These are phyloP conservation scores for Coemansia sp. DNA, from an alignment of 192 early-diverging fungal species.

Conservation along the genomic window DNA sequence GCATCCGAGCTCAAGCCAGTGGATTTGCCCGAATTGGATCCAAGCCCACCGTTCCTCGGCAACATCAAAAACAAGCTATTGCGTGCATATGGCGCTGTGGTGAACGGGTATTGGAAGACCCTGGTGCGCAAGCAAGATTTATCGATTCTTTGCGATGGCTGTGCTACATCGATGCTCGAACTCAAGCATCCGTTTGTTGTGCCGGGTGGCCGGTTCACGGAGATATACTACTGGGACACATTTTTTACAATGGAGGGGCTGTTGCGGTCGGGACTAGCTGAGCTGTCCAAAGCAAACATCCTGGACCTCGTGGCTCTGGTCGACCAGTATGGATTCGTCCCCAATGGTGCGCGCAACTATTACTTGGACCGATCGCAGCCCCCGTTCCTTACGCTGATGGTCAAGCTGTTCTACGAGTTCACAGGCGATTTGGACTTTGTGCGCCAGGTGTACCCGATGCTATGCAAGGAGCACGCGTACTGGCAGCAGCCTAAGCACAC, in stretches of 20 bases:
- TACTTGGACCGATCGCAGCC: constrained; percentile 75
- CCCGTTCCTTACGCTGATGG: constrained; percentile 72
- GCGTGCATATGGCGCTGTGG: constrained; percentile 44
- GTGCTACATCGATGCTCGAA: constrained; percentile 58
- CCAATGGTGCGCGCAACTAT: constrained; percentile 74
- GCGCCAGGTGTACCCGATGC: constrained; percentile 51
- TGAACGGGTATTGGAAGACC: constrained; percentile 63
- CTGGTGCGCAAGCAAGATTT: constrained; percentile 60
- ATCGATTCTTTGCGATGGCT: constrained; percentile 56
- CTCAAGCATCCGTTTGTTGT: constrained; percentile 65
- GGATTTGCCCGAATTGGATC: constrained; percentile 34
- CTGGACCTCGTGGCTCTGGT: constrained; percentile 64
- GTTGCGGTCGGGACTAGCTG: constrained; percentile 55
- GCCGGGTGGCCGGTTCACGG: constrained; percentile 71
- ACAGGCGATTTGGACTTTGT: constrained; percentile 57
- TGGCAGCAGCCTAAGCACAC: constrained; percentile 58
- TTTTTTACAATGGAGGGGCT: constrained; percentile 70
- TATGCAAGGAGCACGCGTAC: constrained; percentile 63
- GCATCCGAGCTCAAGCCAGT: constrained; percentile 49
- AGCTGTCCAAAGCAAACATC: constrained; percentile 58
- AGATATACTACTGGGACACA: constrained; percentile 77
- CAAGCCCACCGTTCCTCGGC: constrained; percentile 48
- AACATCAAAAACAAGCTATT: constrained; percentile 52
- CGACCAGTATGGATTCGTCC: constrained; percentile 65
- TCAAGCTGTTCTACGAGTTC: constrained; percentile 57